These are phyloP conservation scores for Paraleonurus japonicus DNA, from an alignment of 257 asterid species.

Conservation along the genomic window DNA sequence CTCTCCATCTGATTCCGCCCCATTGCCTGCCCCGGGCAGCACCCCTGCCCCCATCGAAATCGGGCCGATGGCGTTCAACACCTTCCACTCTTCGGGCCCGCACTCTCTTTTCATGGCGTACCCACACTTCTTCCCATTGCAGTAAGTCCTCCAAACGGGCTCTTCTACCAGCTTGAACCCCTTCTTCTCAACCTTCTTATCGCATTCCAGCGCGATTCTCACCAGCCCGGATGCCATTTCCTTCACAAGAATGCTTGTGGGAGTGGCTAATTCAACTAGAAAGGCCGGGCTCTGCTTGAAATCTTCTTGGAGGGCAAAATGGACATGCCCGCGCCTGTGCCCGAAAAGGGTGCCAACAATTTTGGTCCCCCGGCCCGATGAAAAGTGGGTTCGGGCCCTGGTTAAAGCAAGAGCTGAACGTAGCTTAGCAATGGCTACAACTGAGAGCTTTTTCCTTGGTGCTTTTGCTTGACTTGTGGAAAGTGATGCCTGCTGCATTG, in stretches of 20 bases:
- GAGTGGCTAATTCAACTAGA: slow-evolving; percentile 70
- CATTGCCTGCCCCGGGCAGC: slow-evolving; percentile 52
- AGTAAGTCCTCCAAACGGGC: slow-evolving; percentile 85
- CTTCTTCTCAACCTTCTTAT: slow-evolving; percentile 51
- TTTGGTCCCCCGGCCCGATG: slow-evolving; percentile 52
- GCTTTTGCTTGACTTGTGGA: slow-evolving; percentile 15
- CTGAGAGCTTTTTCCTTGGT: slow-evolving; percentile 43
- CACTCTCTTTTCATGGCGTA: slow-evolving; percentile 70
- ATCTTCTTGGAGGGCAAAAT: slow-evolving; percentile 71
- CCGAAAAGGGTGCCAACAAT: slow-evolving; percentile 83
- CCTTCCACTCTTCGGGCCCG: slow-evolving; percentile 84
- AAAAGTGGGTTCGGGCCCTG: slow-evolving; percentile 36
- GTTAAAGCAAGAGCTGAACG: slow-evolving; percentile 49
- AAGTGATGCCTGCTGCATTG: slow-evolving; percentile 35
- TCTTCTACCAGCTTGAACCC: slow-evolving; percentile 58
- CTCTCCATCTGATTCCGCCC: slow-evolving; percentile 60
- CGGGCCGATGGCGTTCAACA: slow-evolving; percentile 75
- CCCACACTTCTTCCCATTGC: slow-evolving; percentile 87
- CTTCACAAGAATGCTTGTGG: slow-evolving; percentile 65
- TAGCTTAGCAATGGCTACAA: slow-evolving; percentile 48
- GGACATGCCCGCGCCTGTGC: slow-evolving; percentile 76
- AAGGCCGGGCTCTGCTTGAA: slow-evolving; percentile 54
- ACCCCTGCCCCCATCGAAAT: slow-evolving; percentile 98
- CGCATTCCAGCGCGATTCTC: slow-evolving; percentile 75
- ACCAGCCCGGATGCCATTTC: slow-evolving; percentile 94